Evolutionary conservation across 257 asterid species (phyloP), one percentile per base, ranked within the genome.

Genomic region (Anisodus acutangulus): DNA sequence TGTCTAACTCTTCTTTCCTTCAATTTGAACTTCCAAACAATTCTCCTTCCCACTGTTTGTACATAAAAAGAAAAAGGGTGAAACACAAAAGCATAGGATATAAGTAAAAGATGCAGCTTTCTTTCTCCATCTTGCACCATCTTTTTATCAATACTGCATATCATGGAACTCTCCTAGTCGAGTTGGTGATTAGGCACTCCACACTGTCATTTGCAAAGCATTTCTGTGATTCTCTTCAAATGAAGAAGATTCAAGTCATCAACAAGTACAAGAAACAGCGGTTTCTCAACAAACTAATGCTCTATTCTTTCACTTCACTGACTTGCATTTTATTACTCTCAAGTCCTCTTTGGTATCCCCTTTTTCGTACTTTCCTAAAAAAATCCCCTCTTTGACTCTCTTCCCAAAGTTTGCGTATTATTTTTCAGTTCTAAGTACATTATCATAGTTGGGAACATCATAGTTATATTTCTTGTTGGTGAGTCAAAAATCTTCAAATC

Each of bases 261-360:
- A 74, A 76, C 47, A 53, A 53, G 13, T 53, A 51, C 64, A 76
- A 63, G 26, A 76, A 76, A 53, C 81, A 76, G 0, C 0, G 64
- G 2, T 15, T 76, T 53, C 64, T 76, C 26, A 76, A 76, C 47
- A 51, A 76, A 13, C 3, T 76, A 47, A 76, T 76, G 81, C 15
- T 76, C 19, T 76, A 76, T 2, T 76, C 63, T 12, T 76, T 53
- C 47, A 76, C 81, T 26, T 35, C 49, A 2, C 0, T 76, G 13
- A 76, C 47, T 7, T 76, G 47, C 64, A 76, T 54, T 76, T 49
- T 53, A 16, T 7, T 76, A 51, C 26, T 51, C 15, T 76, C 64
- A 6, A 51, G 63, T 76, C 81, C 81, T 26, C 9, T 76, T 53
- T 76, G 81, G 81, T 53, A 53, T 76, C 81, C 81, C 15, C 62